A percentile compares a stretch with the other conserved stretches of the same genome.
These are phyloP conservation scores for Schizochytrium sp. DNA, from an alignment of 108 stramenopile species.

Conservation along the genomic window DNA sequence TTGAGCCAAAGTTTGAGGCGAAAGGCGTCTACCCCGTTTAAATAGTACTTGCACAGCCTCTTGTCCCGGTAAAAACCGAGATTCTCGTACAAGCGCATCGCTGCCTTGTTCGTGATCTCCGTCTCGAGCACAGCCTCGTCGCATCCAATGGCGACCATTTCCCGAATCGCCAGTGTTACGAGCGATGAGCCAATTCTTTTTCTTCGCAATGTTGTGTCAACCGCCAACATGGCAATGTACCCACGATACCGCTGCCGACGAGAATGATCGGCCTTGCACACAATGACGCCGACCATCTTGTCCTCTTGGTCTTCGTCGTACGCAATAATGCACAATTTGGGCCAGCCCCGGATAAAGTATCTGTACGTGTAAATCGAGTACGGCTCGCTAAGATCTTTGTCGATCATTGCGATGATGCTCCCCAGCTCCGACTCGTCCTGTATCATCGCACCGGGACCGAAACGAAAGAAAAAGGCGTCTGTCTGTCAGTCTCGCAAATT, in stretches of 20 bases:
- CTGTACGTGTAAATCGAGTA: slow-evolving; percentile 61
- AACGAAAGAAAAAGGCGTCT: not conserved
- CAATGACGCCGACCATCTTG: slow-evolving; percentile 38
- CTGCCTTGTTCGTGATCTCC: slow-evolving; percentile 47
- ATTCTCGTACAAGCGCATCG: slow-evolving; percentile 45
- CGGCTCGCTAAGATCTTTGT: slow-evolving; percentile 53
- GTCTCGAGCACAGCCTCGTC: slow-evolving; percentile 48
- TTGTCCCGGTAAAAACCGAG: slow-evolving; percentile 56
- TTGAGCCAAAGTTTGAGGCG: slow-evolving; percentile 45
- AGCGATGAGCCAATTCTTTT: slow-evolving; percentile 38
- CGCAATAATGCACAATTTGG: slow-evolving; percentile 44
- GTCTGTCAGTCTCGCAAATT: too few relatives aligned
- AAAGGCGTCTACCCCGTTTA: slow-evolving; percentile 56
- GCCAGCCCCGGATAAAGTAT: slow-evolving; percentile 57
- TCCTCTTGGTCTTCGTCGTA: not conserved
- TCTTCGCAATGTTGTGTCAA: slow-evolving; percentile 22
- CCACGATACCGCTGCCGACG: slow-evolving; percentile 33
- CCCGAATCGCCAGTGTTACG: slow-evolving; percentile 34
- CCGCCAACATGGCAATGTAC: slow-evolving; percentile 61
- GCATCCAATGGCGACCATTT: slow-evolving; percentile 46
- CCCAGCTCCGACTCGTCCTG: slow-evolving; percentile 16
- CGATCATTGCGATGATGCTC: slow-evolving; percentile 44
- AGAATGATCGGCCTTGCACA: slow-evolving; percentile 47
- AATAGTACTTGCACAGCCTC: slow-evolving; percentile 47
- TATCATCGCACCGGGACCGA: not conserved